Evolutionary conservation across 1,284 basidiomycete genomes (phyloP), one percentile per base, ranked within the genome.

Genomic region (Ustilago hordei): DNA sequence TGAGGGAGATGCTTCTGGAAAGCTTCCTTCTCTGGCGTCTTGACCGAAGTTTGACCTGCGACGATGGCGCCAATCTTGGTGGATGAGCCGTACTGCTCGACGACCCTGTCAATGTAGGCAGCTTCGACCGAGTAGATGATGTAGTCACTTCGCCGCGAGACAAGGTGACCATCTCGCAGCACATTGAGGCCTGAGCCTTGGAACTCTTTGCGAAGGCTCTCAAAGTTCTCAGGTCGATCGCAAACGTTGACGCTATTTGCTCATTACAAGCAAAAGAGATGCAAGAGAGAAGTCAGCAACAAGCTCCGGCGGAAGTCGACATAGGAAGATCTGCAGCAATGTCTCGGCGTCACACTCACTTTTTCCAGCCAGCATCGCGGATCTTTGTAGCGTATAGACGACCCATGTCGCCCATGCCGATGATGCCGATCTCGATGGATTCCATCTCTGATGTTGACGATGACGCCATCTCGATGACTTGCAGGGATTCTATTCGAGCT

Each of bases 111-210:
- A 66, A 99, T 93, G 82, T 90, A 92, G 69, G 95, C 95, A 6
- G 97, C 95, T 86, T 98, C 96, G 59, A 99, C 95, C 19, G 93
- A 93, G 86, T 96, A 97, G 80, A 97, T 90, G 85, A 95, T 92
- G 69, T 94, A 92, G 87, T 97, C 95, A 45, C 93, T 92, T 1
- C 91, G 89, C 23, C 95, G 90, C 2, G 93, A 91, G 28, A 97
- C 94, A 36, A 89, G 89, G 83, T 96, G 93, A 0, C 95, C 95
- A 83, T 95, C 91, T n/a, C 75, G 84, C 52, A 92, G 87, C 2
- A 93, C 92, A 5, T 87, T 89, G 64, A 98, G 5, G 89, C 90
- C 79, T 8, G 84, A 82, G 38, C 93, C 90, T 83, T 89, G 87
- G 79, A 92, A 93, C 45, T 92, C 90, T 32, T 86, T 83, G 71